Evolutionary conservation across 768 basidiomycete genomes (phyloP).

Genomic region (Tricholomella constricta): DNA sequence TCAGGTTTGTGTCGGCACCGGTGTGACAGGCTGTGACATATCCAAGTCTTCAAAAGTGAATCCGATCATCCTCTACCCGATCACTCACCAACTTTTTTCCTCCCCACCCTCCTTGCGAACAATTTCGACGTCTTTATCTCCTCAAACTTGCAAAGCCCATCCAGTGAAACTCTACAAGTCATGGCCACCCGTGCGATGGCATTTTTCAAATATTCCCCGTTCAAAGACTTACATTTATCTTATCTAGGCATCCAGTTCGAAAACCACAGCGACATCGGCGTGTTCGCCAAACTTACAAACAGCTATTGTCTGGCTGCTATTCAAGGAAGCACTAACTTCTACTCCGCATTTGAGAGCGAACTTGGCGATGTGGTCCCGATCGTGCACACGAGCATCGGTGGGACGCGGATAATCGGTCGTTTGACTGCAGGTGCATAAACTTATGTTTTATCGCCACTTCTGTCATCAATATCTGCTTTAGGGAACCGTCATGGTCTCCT

Average conservation of each 20-base stretch:
- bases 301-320: conserved; percentile 95
- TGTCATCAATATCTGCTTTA: conserved; percentile 27
- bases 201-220: background rate
- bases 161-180: conserved; percentile 11
- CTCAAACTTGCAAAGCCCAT: conserved; percentile 3
- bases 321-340: conserved; percentile 96
- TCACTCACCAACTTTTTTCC: conserved; percentile 13
- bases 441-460: background rate
- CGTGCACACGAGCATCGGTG: conserved; percentile 93
- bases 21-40: conserved; percentile 26
- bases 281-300: conserved; percentile 97
- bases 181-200: conserved; percentile 52
- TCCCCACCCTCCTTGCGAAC: conserved; percentile 11
- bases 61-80: background rate
- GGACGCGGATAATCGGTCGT: conserved; percentile 92
- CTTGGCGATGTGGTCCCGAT: conserved; percentile 92
- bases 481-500: conserved; percentile 97
- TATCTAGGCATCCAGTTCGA: conserved; percentile 86
- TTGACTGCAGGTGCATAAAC: conserved; percentile 76
- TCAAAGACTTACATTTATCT: conserved; percentile 18
- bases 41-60: conserved; percentile 4
- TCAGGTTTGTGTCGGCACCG: conserved; percentile 11
- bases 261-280: conserved; percentile 94
- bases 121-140: conserved; percentile 6
- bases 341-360: conserved; percentile 96